phyloP scores from a whole-genome alignment of 305 asterid genomes.

The Rubia balearica region DNA sequence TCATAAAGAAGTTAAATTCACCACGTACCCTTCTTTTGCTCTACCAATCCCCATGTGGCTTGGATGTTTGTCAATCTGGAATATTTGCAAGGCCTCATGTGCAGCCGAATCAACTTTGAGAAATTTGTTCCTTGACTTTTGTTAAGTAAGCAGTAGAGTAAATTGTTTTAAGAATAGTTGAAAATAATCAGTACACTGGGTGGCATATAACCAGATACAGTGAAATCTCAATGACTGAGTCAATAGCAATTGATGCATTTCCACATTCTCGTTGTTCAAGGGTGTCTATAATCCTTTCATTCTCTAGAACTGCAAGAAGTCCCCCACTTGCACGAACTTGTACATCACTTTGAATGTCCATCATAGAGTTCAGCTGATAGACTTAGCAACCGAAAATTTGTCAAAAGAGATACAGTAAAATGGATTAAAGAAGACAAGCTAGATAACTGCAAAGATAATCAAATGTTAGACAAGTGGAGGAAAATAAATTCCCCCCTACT shows the following conservation, averaged over 20 bases:
- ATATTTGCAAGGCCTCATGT: slow-evolving; percentile 90
- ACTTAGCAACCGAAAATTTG: background rate
- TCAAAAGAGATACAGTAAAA: slow-evolving; percentile 3
- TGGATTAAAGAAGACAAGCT: background rate
- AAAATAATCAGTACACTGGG: slow-evolving; percentile 8
- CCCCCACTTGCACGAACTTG: slow-evolving; percentile 98
- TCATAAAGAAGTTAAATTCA: slow-evolving; percentile 15
- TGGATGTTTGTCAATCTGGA: slow-evolving; percentile 94
- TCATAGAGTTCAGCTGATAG: slow-evolving; percentile 85
- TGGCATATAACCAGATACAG: slow-evolving; percentile 55
- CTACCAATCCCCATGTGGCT: slow-evolving; percentile 99
- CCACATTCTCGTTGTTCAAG: slow-evolving; percentile 66
- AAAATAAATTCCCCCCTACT: slow-evolving; percentile 1
- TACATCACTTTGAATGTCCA: slow-evolving; percentile 81
- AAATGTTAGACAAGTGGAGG: background rate
- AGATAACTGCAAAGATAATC: background rate
- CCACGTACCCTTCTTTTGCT: slow-evolving; percentile 92
- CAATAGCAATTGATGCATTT: slow-evolving; percentile 64
- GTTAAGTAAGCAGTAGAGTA: slow-evolving; percentile 38
- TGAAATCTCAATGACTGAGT: slow-evolving; percentile 66
- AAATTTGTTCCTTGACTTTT: slow-evolving; percentile 57
- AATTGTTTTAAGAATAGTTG: slow-evolving; percentile 14
- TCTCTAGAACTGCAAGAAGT: slow-evolving; percentile 90
- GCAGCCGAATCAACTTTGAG: slow-evolving; percentile 91
- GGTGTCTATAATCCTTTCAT: slow-evolving; percentile 74